These are phyloP conservation scores for Fusarium longipes DNA, from an alignment of 2,329 filamentous ascomycete genomes.

Conservation along the genomic window DNA sequence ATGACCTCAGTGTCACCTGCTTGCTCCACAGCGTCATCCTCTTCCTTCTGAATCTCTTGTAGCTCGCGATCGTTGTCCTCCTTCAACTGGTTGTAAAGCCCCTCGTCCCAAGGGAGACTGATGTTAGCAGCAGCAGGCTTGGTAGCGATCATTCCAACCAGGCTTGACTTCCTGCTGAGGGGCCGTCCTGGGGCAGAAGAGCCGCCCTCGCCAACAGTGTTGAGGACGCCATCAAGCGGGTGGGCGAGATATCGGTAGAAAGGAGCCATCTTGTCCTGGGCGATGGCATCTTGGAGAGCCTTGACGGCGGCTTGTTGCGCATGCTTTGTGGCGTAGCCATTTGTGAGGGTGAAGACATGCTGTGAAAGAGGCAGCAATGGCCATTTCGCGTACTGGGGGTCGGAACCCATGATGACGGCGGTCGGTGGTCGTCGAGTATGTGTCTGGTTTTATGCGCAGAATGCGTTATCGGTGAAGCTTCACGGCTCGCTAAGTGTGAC, in stretches of 20 bases:
- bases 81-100: slow-evolving; percentile 80
- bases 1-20: slow-evolving; percentile 96
- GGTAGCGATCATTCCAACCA: slow-evolving; percentile 79
- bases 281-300: slow-evolving; percentile 83
- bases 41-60: slow-evolving; percentile 81
- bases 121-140: slow-evolving; percentile 72
- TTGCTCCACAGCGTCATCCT: slow-evolving; percentile 94
- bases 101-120: slow-evolving; percentile 90
- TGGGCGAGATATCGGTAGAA: slow-evolving; percentile 88
- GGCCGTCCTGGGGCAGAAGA: slow-evolving; percentile 65
- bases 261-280: slow-evolving; percentile 86
- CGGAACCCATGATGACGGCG: slow-evolving; percentile 73
- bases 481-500: not conserved
- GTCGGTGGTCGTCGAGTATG: slow-evolving; percentile 46
- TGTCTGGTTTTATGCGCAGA: slow-evolving; percentile 29
- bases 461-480: not conserved
- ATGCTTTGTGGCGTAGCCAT: slow-evolving; percentile 74
- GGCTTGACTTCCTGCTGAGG: slow-evolving; percentile 74
- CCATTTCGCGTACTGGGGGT: slow-evolving; percentile 88
- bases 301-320: slow-evolving; percentile 78
- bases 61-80: slow-evolving; percentile 83
- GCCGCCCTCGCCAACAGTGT: slow-evolving; percentile 74
- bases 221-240: slow-evolving; percentile 84
- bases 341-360: slow-evolving; percentile 88
- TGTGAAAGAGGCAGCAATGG: slow-evolving; percentile 84